Percentiles rank a stretch among this genome's conserved stretches.
Conservation (phyloP, 345 rosid species). For the Gossypium mustelinum region DNA sequence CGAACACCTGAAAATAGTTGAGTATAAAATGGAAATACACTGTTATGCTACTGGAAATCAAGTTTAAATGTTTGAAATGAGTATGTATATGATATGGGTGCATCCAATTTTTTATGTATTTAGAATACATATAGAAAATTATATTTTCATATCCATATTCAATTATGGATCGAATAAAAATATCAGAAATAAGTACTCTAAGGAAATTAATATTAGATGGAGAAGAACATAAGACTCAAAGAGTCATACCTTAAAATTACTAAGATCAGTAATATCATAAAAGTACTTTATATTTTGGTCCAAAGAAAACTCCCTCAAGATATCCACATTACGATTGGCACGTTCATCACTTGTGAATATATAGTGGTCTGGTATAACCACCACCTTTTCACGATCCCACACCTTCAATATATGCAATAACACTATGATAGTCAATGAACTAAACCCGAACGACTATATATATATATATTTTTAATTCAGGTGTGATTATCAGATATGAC, state of each 20-base stretch:
- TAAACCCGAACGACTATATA: neutral
- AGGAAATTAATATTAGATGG: too few relatives aligned
- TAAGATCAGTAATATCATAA: constrained; percentile 83
- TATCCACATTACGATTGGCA: constrained; percentile 93
- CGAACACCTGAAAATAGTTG: too few relatives aligned
- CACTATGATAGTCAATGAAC: neutral
- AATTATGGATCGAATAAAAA: too few relatives aligned
- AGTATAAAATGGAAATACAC: too few relatives aligned
- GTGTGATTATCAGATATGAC: too few relatives aligned
- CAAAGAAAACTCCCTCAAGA: constrained; percentile 69
- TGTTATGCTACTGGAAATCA: too few relatives aligned
- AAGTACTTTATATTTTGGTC: constrained; percentile 91
- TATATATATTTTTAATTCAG: neutral
- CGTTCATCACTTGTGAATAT: constrained; percentile 89
- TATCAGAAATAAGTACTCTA: too few relatives aligned
- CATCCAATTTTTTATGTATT: too few relatives aligned
- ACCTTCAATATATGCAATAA: constrained; percentile 41
- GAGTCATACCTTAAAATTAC: constrained; percentile 63
- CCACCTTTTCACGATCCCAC: constrained; percentile 92
- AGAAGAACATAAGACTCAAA: neutral
- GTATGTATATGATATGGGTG: too few relatives aligned
- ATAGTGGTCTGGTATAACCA: constrained; percentile 93
- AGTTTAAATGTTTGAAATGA: too few relatives aligned
- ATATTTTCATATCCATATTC: too few relatives aligned
- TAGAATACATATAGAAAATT: too few relatives aligned